These are phyloP conservation scores for Aspergillus coremiiformis DNA, from an alignment of 495 filamentous ascomycete genomes.

Conservation along the genomic window DNA sequence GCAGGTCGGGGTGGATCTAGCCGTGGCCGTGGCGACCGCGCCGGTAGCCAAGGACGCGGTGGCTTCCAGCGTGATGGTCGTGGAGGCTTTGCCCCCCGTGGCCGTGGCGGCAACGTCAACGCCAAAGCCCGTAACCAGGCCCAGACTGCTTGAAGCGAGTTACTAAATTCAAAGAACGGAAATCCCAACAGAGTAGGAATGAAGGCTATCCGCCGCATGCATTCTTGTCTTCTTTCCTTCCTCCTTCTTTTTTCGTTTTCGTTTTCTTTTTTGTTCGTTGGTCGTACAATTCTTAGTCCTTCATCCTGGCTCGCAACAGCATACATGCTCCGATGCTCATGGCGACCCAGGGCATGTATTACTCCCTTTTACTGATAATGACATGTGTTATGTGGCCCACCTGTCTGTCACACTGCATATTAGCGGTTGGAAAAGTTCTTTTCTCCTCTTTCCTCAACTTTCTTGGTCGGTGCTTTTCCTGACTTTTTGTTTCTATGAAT, in stretches of 20 bases:
- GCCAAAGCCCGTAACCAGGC: conserved; percentile 44
- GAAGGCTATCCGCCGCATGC: neutral
- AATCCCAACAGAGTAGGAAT: too few relatives aligned
- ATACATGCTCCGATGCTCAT: conserved; percentile 12
- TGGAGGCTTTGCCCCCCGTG: conserved; percentile 45
- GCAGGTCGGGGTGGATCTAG: conserved; percentile 48
- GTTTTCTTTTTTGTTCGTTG: conserved; percentile 4
- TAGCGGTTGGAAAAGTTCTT: conserved; percentile 45
- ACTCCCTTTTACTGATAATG: conserved; percentile 41
- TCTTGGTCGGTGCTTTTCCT: conserved; percentile 15
- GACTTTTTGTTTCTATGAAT: conserved; percentile 14
- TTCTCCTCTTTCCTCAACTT: conserved; percentile 25
- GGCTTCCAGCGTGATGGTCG: conserved; percentile 60
- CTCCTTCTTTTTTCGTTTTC: conserved; percentile 7
- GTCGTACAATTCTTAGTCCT: conserved; percentile 12
- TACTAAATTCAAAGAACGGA: too few relatives aligned
- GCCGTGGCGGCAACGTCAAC: conserved; percentile 46
- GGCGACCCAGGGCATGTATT: conserved; percentile 35
- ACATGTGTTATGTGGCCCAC: conserved; percentile 43
- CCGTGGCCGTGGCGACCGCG: conserved; percentile 63
- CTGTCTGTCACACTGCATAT: conserved; percentile 38
- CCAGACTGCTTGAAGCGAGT: conserved; percentile 38
- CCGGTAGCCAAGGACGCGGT: conserved; percentile 59
- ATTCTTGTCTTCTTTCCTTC: neutral
- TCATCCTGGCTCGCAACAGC: conserved; percentile 16